Conservation (phyloP, 495 filamentous ascomycete genomes). For the Penicillium alfredii region DNA sequence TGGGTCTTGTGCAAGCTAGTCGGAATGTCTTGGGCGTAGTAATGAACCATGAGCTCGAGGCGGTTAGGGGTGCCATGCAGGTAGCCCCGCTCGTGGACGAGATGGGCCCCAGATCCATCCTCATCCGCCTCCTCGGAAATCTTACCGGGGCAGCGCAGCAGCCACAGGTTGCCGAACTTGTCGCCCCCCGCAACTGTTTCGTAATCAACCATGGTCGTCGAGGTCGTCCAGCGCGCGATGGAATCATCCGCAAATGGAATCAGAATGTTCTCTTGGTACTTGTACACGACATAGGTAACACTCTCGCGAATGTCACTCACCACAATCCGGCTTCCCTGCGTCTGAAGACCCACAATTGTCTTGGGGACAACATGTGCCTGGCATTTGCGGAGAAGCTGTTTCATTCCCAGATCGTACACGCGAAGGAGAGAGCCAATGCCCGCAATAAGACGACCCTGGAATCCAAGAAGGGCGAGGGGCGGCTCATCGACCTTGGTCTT, state of each 20-base stretch:
- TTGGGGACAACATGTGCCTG: constrained; percentile 74
- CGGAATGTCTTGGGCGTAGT: constrained; percentile 86
- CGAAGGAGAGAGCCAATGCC: constrained; percentile 78
- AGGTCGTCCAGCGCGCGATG: constrained; percentile 80
- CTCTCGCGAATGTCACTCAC: constrained; percentile 89
- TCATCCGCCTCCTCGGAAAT: constrained; percentile 86
- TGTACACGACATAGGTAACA: constrained; percentile 87
- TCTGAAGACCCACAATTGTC: constrained; percentile 79
- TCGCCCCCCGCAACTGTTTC: constrained; percentile 93
- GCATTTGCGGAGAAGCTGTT: constrained; percentile 84
- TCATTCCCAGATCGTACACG: constrained; percentile 86
- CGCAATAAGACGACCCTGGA: constrained; percentile 83
- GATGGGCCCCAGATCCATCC: constrained; percentile 81
- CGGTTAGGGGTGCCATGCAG: constrained; percentile 84
- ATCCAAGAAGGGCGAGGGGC: constrained; percentile 79
- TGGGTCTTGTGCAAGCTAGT: constrained; percentile 84
- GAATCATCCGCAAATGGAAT: constrained; percentile 91
- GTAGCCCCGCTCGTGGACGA: constrained; percentile 81
- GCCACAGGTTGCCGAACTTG: constrained; percentile 95
- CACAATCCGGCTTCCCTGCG: constrained; percentile 86
- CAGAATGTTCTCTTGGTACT: constrained; percentile 80
- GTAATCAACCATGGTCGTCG: constrained; percentile 91
- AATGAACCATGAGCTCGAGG: constrained; percentile 76
- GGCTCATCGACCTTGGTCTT: constrained; percentile 89
- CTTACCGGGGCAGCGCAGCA: constrained; percentile 81